Evolutionary conservation across 176 grass and related monocot genomes (phyloP).

Genomic region (Calamus simplicifolius): DNA sequence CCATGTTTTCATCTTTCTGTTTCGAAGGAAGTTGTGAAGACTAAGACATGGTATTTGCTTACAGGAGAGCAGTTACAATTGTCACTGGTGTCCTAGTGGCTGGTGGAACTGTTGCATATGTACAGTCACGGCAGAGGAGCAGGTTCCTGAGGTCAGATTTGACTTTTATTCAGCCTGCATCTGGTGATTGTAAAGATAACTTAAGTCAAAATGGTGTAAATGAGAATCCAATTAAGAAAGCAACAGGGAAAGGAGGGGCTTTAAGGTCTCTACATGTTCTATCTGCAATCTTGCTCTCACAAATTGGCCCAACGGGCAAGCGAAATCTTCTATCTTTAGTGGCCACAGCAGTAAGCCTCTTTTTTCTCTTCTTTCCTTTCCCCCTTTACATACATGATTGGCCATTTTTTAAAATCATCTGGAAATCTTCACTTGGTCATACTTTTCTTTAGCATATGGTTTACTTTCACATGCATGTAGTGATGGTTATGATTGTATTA

Average conservation of each 20-base stretch:
- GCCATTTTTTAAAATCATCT: background rate
- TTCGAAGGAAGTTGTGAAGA: too few relatives aligned
- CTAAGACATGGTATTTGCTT: background rate
- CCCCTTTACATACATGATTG: background rate
- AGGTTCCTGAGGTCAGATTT: conserved; percentile 2
- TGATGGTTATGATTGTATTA: too few relatives aligned
- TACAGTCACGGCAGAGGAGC: conserved; percentile 31
- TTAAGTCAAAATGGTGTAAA: conserved; percentile 23
- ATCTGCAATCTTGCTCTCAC: conserved; percentile 73
- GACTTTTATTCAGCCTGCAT: conserved; percentile 13
- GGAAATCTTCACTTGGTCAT: background rate
- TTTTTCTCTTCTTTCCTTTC: background rate
- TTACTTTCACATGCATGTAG: too few relatives aligned
- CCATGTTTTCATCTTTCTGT: too few relatives aligned
- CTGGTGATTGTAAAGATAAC: conserved; percentile 26
- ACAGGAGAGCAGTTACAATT: conserved; percentile 56
- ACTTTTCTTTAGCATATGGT: too few relatives aligned
- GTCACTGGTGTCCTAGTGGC: conserved; percentile 77
- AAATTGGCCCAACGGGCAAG: conserved; percentile 59
- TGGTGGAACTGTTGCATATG: conserved; percentile 70
- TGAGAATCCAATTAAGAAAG: conserved; percentile 19
- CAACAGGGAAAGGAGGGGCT: conserved; percentile 27
- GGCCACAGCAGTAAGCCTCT: conserved; percentile 38
- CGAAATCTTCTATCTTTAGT: conserved; percentile 61
- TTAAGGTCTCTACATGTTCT: conserved; percentile 81